A percentile compares a stretch with the other conserved stretches of the same genome.
Evolutionary conservation across 2,329 filamentous ascomycete genomes (phyloP).

Genomic region (Aspergillus tanneri): DNA sequence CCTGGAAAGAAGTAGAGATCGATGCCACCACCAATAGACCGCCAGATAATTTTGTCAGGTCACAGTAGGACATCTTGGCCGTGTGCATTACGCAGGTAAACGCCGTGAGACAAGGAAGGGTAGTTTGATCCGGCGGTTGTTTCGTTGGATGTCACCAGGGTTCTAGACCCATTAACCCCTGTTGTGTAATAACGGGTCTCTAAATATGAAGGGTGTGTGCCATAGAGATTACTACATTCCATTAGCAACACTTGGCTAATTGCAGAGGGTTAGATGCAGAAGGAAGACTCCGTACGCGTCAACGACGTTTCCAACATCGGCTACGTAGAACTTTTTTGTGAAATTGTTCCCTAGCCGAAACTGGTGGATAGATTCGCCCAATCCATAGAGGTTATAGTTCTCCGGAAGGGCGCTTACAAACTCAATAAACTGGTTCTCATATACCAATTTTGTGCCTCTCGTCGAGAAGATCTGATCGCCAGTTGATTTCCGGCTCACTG

Average conservation of each 20-base stretch:
- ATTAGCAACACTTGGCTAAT: too few relatives aligned
- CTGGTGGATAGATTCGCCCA: slow-evolving; percentile 71
- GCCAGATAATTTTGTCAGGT: slow-evolving; percentile 67
- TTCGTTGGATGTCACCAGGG: slow-evolving; percentile 55
- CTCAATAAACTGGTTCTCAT: slow-evolving; percentile 76
- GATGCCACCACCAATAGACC: slow-evolving; percentile 71
- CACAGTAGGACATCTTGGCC: slow-evolving; percentile 69
- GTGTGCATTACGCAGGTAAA: slow-evolving; percentile 75
- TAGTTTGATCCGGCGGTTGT: slow-evolving; percentile 58
- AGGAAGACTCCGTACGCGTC: slow-evolving; percentile 37
- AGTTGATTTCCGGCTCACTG: slow-evolving; percentile 56
- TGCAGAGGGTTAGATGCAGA: neutral
- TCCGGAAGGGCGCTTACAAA: slow-evolving; percentile 65
- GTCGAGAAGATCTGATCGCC: slow-evolving; percentile 70
- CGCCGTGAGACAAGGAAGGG: slow-evolving; percentile 69
- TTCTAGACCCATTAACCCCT: slow-evolving; percentile 47
- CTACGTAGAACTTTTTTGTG: slow-evolving; percentile 67
- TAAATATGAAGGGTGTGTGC: slow-evolving; percentile 73
- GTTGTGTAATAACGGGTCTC: slow-evolving; percentile 73
- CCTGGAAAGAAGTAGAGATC: slow-evolving; percentile 80
- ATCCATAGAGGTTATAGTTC: slow-evolving; percentile 72
- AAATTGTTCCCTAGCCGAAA: slow-evolving; percentile 69
- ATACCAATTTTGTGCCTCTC: slow-evolving; percentile 63
- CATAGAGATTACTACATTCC: slow-evolving; percentile 64
- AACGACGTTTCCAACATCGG: slow-evolving; percentile 62